phyloP scores from a whole-genome alignment of 108 stramenopile species.

The Conticribra weissflogii region DNA sequence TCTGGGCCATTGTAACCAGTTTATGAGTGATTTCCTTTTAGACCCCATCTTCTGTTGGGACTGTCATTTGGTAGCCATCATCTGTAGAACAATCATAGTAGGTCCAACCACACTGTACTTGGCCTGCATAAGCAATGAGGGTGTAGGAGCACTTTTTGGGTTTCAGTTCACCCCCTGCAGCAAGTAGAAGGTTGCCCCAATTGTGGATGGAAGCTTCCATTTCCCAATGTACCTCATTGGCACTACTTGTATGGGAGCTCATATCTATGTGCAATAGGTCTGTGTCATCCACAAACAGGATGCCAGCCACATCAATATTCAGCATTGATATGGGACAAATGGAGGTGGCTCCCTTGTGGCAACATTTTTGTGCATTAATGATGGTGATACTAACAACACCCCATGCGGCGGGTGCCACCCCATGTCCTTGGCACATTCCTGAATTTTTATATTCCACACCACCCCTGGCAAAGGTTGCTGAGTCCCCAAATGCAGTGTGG shows the following conservation, averaged over 20 bases:
- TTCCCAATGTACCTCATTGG: neutral
- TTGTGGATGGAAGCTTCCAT: too few species aligned
- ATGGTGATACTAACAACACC: too few species aligned
- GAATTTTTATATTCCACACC: constrained; percentile 4
- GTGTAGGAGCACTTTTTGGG: constrained; percentile 17
- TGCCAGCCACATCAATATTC: neutral
- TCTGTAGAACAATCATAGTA: neutral
- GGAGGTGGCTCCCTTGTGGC: constrained; percentile 3
- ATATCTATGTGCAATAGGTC: constrained; percentile 14
- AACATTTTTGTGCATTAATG: too few species aligned
- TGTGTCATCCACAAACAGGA: too few species aligned
- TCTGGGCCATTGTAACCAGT: too few species aligned
- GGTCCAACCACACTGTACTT: neutral
- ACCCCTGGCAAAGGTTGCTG: neutral
- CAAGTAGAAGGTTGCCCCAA: constrained; percentile 15
- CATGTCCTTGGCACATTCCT: constrained; percentile 17
- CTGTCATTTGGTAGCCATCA: neutral
- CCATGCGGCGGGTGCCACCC: neutral
- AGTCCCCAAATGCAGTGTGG: constrained; percentile 6
- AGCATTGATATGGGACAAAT: neutral
- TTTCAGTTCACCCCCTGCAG: constrained; percentile 6
- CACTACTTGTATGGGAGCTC: too few species aligned
- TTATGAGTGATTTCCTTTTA: too few species aligned
- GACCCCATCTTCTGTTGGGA: too few species aligned
- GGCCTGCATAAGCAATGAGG: too few species aligned